A percentile compares a stretch with the other conserved stretches of the same genome.
These are phyloP conservation scores for Neolecta irregularis DNA, from an alignment of 1,139 yeast genomes.

Conservation along the genomic window DNA sequence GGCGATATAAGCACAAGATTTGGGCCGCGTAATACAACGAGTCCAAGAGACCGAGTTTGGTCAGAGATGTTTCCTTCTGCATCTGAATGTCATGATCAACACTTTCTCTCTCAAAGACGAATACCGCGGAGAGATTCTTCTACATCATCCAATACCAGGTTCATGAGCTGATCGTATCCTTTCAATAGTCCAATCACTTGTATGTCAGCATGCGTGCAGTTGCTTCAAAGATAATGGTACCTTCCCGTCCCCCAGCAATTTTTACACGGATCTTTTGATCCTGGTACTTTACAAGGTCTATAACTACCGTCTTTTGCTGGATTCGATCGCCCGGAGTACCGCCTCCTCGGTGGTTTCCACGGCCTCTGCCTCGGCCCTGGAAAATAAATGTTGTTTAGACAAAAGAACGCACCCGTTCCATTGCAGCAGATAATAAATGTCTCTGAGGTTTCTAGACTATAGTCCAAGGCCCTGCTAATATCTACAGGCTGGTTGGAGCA, in stretches of 20 bases:
- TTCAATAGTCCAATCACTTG: constrained; percentile 57
- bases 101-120: constrained; percentile 15
- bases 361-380: background rate
- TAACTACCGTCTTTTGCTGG: constrained; percentile 59
- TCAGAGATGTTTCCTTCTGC: constrained; percentile 40
- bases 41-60: constrained; percentile 50
- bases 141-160: constrained; percentile 76
- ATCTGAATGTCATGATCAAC: constrained; percentile 5
- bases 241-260: constrained; percentile 71
- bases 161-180: constrained; percentile 88
- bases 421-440: too few species aligned
- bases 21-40: constrained; percentile 80
- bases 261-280: constrained; percentile 63
- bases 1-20: constrained; percentile 69
- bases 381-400: too few species aligned
- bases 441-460: too few species aligned
- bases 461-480: too few species aligned
- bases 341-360: background rate
- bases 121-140: constrained; percentile 50
- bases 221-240: constrained; percentile 16
- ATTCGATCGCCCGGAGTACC: background rate
- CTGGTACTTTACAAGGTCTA: constrained; percentile 64
- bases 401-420: too few species aligned
- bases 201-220: background rate
- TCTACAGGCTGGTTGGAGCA: too few species aligned